Base-by-base conservation (phyloP, 2,329 filamentous ascomycete genomes). In the Cylindrodendrum hubeiense region DNA sequence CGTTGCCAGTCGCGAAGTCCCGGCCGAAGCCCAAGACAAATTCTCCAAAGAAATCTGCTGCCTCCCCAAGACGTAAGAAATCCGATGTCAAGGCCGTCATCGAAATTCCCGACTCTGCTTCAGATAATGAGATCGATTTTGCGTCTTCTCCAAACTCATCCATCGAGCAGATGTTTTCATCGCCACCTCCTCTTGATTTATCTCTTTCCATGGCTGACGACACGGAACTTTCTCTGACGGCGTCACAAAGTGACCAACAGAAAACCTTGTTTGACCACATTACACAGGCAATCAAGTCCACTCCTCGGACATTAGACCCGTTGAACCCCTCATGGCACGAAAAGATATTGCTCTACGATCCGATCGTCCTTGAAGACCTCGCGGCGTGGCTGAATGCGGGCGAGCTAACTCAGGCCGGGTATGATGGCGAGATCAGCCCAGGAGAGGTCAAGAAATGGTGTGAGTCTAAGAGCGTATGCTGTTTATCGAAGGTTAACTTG, bases 331-430 rank as follows among this genome's bases (percentile, higher is more conserved):
- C 89, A 2, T 98, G 95, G 93, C 86, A 97, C 72, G 94, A 98
- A 79, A 97, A 94, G 80, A 98, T 99, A 50, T 83, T 98, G 6
- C 88, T 98, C 77, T 98, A 97, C 76, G 95, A 98, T 73, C 94
- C 95, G 0, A 91, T 99, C 46, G 86, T 96, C 1, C 80, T 98
- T 0, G 95, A 98, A 79, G 94, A 98, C 69, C 82, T 99, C 15
- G 87, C 95, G 0, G 80, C 83, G 0, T 98, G 94, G 92, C 80
- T 98, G 17, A 98, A 97, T 71, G 86, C 86, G 4, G 91, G 91
- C 13, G 88, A 89, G 24, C 79, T 95, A 47, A 85, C 84, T 13
- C 82, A 83, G 4, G 86, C 89, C 0, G 89, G 89, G 0, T 91
- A 88, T 71, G 90, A 93, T 69, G 85, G 85, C 9, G 89, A 93